Conservation (phyloP, 1,284 basidiomycete species). For the Ceratobasidium sp. region DNA sequence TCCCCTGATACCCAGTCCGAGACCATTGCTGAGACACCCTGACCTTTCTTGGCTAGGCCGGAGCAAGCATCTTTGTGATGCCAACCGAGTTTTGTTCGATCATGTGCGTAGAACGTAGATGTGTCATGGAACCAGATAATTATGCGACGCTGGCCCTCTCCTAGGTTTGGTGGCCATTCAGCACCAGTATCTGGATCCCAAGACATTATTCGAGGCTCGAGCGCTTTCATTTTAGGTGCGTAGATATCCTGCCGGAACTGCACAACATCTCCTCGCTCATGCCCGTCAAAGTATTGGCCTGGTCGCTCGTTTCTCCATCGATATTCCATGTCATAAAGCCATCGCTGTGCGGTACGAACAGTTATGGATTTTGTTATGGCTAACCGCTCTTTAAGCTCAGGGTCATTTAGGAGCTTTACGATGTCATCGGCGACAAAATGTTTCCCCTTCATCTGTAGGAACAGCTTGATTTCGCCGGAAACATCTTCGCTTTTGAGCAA, state of each 20-base stretch:
- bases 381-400: neutral
- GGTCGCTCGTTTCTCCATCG: slow-evolving; percentile 33
- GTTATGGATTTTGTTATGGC: slow-evolving; percentile 22
- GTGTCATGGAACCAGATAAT: slow-evolving; percentile 57
- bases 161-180: neutral
- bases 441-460: slow-evolving; percentile 45
- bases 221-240: slow-evolving; percentile 7
- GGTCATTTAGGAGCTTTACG: slow-evolving; percentile 40
- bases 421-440: slow-evolving; percentile 40
- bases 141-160: slow-evolving; percentile 10
- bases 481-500: slow-evolving; percentile 40
- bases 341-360: slow-evolving; percentile 39
- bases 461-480: slow-evolving; percentile 23
- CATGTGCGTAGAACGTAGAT: slow-evolving; percentile 61
- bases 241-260: slow-evolving; percentile 38
- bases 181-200: neutral
- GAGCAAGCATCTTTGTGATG: slow-evolving; percentile 52
- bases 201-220: neutral
- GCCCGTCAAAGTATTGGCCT: slow-evolving; percentile 48
- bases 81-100: slow-evolving; percentile 56
- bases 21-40: slow-evolving; percentile 61
- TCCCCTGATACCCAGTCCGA: slow-evolving; percentile 63
- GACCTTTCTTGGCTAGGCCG: slow-evolving; percentile 59
- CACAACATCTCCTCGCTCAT: slow-evolving; percentile 48
- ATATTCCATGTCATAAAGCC: slow-evolving; percentile 32